Evolutionary conservation across 768 basidiomycete genomes (phyloP).

Genomic region (Coprinellus micaceus): DNA sequence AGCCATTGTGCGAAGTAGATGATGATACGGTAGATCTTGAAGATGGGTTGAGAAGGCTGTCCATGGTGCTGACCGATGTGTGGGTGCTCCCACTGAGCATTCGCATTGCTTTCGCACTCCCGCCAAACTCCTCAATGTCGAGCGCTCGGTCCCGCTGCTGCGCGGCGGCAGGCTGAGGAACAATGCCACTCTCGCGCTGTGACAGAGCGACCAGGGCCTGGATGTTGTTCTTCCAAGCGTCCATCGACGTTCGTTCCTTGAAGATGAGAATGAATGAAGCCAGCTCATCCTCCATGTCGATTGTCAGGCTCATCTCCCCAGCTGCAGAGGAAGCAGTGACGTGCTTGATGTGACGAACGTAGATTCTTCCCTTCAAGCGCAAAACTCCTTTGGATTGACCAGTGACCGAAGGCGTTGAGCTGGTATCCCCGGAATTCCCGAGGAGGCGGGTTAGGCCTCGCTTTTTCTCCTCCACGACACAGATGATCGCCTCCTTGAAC

Average conservation of each 20-base stretch:
- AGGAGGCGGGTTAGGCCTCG: slow-evolving; percentile 73
- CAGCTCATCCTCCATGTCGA: slow-evolving; percentile 96
- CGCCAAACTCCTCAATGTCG: slow-evolving; percentile 75
- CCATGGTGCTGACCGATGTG: slow-evolving; percentile 61
- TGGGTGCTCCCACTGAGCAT: slow-evolving; percentile 76
- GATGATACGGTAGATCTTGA: slow-evolving; percentile 70
- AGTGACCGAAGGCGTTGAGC: slow-evolving; percentile 37
- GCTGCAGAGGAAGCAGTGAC: slow-evolving; percentile 76
- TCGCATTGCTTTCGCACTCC: slow-evolving; percentile 69
- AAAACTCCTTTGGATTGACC: slow-evolving; percentile 64
- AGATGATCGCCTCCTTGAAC: slow-evolving; percentile 96
- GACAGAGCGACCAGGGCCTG: slow-evolving; percentile 71
- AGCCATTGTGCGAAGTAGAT: slow-evolving; percentile 62
- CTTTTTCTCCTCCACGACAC: slow-evolving; percentile 96
- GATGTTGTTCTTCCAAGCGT: slow-evolving; percentile 85
- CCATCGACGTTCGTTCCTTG: slow-evolving; percentile 83
- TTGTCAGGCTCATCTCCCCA: slow-evolving; percentile 89
- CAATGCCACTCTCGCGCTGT: slow-evolving; percentile 48
- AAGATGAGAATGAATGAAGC: slow-evolving; percentile 97
- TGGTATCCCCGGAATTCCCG: slow-evolving; percentile 53
- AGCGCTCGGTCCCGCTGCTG: slow-evolving; percentile 36
- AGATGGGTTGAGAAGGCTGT: slow-evolving; percentile 65
- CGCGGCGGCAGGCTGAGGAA: slow-evolving; percentile 24
- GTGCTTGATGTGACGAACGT: slow-evolving; percentile 89
- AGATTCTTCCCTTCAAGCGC: slow-evolving; percentile 91